Evolutionary conservation across 176 grass and related monocot species (phyloP).

Genomic region (Cocos nucifera): DNA sequence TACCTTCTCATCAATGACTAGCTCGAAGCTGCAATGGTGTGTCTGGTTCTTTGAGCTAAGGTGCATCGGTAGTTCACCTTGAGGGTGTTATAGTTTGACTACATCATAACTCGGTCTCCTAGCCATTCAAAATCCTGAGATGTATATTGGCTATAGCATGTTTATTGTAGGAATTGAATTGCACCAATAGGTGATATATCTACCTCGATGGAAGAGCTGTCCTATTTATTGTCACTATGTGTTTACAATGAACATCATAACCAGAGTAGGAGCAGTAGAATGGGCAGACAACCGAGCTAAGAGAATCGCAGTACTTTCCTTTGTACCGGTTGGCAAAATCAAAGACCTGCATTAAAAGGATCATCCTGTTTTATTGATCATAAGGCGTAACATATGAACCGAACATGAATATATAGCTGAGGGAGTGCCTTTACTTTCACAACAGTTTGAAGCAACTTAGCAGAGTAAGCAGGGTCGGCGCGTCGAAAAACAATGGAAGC

Average conservation of each 20-base stretch:
- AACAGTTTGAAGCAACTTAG: constrained; percentile 35
- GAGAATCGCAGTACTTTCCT: constrained; percentile 56
- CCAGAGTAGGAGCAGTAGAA: constrained; percentile 83
- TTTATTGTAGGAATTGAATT: no score
- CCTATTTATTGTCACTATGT: no score
- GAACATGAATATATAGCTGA: neutral
- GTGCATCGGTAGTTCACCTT: no score
- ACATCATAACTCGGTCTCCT: no score
- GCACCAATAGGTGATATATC: no score
- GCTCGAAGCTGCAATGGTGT: no score
- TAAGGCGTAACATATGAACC: neutral
- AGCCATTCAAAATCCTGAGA: no score
- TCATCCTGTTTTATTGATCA: neutral
- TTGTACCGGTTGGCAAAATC: constrained; percentile 57
- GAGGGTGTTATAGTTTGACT: no score
- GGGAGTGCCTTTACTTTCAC: neutral
- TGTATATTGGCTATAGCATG: no score
- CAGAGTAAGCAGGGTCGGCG: constrained; percentile 39
- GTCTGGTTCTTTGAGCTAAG: no score
- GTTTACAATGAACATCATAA: constrained; percentile 58
- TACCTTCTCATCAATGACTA: no score
- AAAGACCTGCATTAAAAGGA: constrained; percentile 33
- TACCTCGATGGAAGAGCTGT: no score
- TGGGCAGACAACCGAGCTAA: constrained; percentile 47
- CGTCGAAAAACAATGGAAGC: constrained; percentile 44